Evolutionary conservation across 345 rosid species (phyloP), one percentile per base, ranked within the genome.

Genomic region (Melaleuca alternifolia): DNA sequence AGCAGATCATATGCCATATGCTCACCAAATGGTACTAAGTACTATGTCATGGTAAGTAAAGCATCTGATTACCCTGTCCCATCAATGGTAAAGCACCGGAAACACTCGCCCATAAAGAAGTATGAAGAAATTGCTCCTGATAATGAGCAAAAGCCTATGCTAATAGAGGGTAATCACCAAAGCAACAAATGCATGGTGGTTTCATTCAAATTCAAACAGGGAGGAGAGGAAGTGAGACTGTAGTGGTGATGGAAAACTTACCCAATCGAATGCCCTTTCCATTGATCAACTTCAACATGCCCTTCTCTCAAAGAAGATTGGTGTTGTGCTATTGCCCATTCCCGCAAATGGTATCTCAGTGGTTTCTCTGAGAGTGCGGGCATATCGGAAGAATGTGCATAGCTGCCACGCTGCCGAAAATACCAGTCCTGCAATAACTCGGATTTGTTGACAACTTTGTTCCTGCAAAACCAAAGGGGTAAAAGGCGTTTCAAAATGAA

Each of bases 231-330:
- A 83, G 26, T 10, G 7, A 71, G 81, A 37, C 48, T 20, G 26
- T 37, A 10, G 48, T 37, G 81, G 48, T 46, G 23, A 51, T 30
- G 48, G 20, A 65, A 28, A 24, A 37, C 33, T 91, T 91, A 95
- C 99, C 96, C 91, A 33, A 86, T 85, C 13, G 96, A 94, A 90
- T 96, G 99, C 82, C 91, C 97, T 89, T 93, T 94, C 97, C 98
- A 97, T 50, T 94, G 94, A 88, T 97, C 91, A 87, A 96, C 87
- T 71, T 85, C 88, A 87, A 94, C 87, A 83, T 90, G 90, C 83
- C 94, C 92, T 85, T 89, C 85, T 41, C 84, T 87, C 33, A 97
- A 89, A n/a, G 95, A 90, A 51, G 84, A 82, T 52, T 91, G 90
- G 83, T 97, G 98, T 87, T 93, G 93, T 76, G 88, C 92, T 94